These are phyloP conservation scores for Sherardia arvensis DNA, from an alignment of 257 asterid species.

Conservation along the genomic window DNA sequence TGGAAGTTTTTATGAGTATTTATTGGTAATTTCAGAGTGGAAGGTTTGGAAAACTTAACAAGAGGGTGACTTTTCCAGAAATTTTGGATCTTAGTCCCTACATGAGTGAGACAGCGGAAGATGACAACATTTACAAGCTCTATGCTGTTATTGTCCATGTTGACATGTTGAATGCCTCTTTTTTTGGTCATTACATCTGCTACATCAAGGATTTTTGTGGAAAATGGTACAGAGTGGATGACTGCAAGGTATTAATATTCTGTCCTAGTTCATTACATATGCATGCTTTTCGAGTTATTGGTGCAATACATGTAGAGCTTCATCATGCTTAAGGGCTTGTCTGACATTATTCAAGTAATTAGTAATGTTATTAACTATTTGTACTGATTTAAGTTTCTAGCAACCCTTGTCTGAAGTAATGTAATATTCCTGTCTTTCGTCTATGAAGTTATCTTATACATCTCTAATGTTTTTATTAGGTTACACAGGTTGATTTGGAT, in stretches of 20 bases:
- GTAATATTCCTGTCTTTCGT: neutral
- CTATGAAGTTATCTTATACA: neutral
- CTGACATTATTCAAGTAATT: too few relatives aligned
- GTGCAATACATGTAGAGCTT: neutral
- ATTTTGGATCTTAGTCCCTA: conserved; percentile 64
- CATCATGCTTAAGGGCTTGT: neutral
- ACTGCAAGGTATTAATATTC: conserved; percentile 56
- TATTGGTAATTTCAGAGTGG: conserved; percentile 57
- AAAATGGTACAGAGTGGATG: conserved; percentile 87
- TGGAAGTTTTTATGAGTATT: neutral
- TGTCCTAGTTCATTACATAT: neutral
- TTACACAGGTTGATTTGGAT: conserved; percentile 53
- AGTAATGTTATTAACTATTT: neutral
- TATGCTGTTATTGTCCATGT: conserved; percentile 95
- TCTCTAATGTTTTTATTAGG: conserved; percentile 33
- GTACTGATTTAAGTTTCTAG: neutral
- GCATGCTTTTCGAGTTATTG: neutral
- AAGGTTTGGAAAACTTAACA: conserved; percentile 90
- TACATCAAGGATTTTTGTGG: conserved; percentile 74
- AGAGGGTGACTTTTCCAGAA: conserved; percentile 91
- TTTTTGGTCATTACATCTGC: conserved; percentile 95
- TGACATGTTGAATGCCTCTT: conserved; percentile 98
- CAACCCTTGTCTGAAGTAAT: neutral
- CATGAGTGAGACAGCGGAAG: conserved; percentile 63
- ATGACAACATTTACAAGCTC: conserved; percentile 63